These are phyloP conservation scores for Ustilago cynodontis DNA, from an alignment of 1,284 basidiomycete species.

Conservation along the genomic window DNA sequence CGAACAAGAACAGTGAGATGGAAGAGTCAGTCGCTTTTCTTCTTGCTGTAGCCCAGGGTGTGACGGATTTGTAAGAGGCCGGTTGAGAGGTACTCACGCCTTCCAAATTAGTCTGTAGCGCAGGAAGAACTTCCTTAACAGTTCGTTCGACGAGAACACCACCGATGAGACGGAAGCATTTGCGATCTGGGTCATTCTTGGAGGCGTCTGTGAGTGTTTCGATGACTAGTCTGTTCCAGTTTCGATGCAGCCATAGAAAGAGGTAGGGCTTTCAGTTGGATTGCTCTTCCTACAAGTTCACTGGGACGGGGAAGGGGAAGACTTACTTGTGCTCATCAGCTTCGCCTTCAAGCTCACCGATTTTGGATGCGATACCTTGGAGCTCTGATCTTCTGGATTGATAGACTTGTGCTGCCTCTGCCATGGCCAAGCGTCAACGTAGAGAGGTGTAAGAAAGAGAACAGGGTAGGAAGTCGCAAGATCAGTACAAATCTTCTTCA, in stretches of 20 bases:
- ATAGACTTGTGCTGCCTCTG: slow-evolving; percentile 59
- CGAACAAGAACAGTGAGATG: not conserved
- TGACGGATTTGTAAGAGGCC: not conserved
- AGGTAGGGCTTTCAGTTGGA: not conserved
- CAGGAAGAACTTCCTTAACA: slow-evolving; percentile 93
- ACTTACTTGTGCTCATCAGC: slow-evolving; percentile 68
- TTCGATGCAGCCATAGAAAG: not conserved
- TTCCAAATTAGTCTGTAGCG: slow-evolving; percentile 70
- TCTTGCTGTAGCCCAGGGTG: not conserved
- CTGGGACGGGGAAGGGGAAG: not conserved
- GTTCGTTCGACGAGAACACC: slow-evolving; percentile 95
- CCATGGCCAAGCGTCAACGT: not conserved
- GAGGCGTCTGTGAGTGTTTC: slow-evolving; percentile 78
- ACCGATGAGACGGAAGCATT: slow-evolving; percentile 96
- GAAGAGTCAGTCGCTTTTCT: too few relatives aligned
- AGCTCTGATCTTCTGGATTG: slow-evolving; percentile 62
- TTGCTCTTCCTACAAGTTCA: not conserved
- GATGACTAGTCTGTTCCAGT: slow-evolving; percentile 81
- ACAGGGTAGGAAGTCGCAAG: not conserved
- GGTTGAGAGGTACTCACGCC: slow-evolving; percentile 54
- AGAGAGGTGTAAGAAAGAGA: not conserved
- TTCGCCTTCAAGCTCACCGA: slow-evolving; percentile 68
- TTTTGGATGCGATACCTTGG: slow-evolving; percentile 66
- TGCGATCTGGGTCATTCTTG: slow-evolving; percentile 82
- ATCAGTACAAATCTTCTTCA: too few relatives aligned